Base-by-base conservation (phyloP, 2,329 filamentous ascomycete genomes). In the Helotiales sp. region DNA sequence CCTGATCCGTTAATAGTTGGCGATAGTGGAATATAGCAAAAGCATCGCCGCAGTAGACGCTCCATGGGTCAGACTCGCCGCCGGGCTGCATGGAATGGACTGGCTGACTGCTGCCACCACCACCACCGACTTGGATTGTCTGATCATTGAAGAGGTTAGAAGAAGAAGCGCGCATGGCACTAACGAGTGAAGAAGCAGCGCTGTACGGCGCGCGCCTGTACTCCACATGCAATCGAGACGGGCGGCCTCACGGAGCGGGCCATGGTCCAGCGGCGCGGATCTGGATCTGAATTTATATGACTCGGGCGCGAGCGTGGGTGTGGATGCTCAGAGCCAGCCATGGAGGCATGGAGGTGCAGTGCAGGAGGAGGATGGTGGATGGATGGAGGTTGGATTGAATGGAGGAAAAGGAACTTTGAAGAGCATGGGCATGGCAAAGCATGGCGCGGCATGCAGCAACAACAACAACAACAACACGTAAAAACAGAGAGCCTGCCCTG, bases 231-330 rank as follows among this genome's bases (percentile, higher is more conserved):
- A 58, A 26, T 26, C 30, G n/a, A 58, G 54, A 54, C 28, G n/a
- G 50, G 34, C 54, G 30, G 54, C 32, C 34, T 58, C 32, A 43
- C 54, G 54, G 54, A 22, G 54, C 54, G 54, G 54, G 10, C 54
- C 54, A 37, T 58, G 34, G 15, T 58, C 54, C 54, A 58, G 54
- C 32, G 54, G 30, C 54, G 54, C 32, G 54, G 54, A 58, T 58
- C 54, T 58, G 54, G 54, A 43, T 58, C 34, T 43, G 54, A 20
- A 26, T 26, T 40, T 24, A 58, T 54, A 20, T 32, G 50, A 54
- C 8, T 54, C 20, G 50, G 47, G 28, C 28, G 50, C 8, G 32
- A 54, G 50, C 50, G 26, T 30, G 49, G 24, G 26, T 37, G 30
- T 43, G 54, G 34, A 58, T 43, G 34, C 32, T 58, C 32, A 28